Percentiles rank a stretch among this genome's conserved stretches.
Conservation (phyloP, 176 grass and related monocot genomes). For the Leersia perrieri region DNA sequence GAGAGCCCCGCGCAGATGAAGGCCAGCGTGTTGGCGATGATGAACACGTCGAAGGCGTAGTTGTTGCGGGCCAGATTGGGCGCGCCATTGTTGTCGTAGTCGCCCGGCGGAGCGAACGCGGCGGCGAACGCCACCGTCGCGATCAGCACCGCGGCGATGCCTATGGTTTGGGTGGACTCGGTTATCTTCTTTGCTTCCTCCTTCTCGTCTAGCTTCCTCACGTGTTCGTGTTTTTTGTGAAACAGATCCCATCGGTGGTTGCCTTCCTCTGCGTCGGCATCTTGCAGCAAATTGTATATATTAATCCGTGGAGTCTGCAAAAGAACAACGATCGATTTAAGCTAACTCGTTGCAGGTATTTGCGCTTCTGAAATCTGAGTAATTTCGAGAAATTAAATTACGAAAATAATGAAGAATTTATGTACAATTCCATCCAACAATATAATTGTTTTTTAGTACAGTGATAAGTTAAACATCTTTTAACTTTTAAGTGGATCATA, state of each 20-base stretch:
- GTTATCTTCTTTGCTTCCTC: constrained; percentile 26
- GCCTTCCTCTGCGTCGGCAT: not conserved
- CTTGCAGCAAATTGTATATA: not conserved
- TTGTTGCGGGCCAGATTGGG: not conserved
- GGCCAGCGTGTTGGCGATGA: constrained; percentile 35
- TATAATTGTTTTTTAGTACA: too few relatives aligned
- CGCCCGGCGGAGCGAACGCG: constrained; percentile 20
- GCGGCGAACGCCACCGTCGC: constrained; percentile 40
- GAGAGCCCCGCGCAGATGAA: constrained; percentile 29
- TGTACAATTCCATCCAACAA: too few relatives aligned
- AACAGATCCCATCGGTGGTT: not conserved
- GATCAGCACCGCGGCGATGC: constrained; percentile 35
- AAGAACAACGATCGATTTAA: not conserved
- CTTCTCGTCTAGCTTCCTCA: not conserved
- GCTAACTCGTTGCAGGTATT: too few relatives aligned
- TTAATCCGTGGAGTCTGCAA: constrained; percentile 6
- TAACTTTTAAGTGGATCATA: too few relatives aligned
- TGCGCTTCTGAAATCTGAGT: too few relatives aligned
- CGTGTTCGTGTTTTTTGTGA: not conserved
- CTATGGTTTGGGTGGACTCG: constrained; percentile 37
- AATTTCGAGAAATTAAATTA: not conserved
- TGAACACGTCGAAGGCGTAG: constrained; percentile 30
- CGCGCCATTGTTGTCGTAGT: not conserved
- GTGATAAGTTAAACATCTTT: too few relatives aligned
- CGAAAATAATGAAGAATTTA: too few relatives aligned